A percentile compares a stretch with the other conserved stretches of the same genome.
These are phyloP conservation scores for Ettlia oleoabundans DNA, from an alignment of 139 green algal genomes.

Conservation along the genomic window DNA sequence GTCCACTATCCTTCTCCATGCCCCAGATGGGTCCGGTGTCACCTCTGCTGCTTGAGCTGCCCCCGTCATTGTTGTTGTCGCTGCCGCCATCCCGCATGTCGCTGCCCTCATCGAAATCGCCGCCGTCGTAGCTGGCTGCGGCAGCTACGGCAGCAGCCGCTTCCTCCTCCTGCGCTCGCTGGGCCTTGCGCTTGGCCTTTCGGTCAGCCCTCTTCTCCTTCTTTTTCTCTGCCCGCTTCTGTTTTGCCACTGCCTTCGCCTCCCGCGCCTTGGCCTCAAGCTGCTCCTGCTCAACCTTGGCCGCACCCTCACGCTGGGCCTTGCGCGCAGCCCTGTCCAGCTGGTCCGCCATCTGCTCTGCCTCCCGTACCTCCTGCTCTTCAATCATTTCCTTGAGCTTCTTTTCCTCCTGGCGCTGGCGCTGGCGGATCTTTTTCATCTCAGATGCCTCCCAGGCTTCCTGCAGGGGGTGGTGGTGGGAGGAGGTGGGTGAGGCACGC, in stretches of 20 bases:
- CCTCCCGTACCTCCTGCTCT: neutral
- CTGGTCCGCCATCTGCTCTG: too few relatives aligned
- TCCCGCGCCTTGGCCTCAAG: too few relatives aligned
- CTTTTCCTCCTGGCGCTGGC: neutral
- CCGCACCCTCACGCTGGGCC: too few relatives aligned
- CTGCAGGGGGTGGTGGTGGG: neutral
- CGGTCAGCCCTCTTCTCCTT: neutral
- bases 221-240: too few relatives aligned
- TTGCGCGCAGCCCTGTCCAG: too few relatives aligned
- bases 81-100: too few relatives aligned
- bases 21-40: neutral
- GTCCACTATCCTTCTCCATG: neutral
- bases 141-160: neutral
- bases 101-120: too few relatives aligned
- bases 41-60: neutral
- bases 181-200: neutral
- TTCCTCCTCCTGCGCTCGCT: too few relatives aligned
- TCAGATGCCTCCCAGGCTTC: neutral
- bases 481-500: neutral
- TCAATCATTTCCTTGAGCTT: slow-evolving; percentile 2
- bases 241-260: too few relatives aligned
- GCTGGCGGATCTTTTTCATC: neutral
- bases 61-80: neutral
- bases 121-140: neutral
- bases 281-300: too few relatives aligned